These are phyloP conservation scores for Ceratocystis harringtonii DNA, from an alignment of 2,329 filamentous ascomycete genomes.

Conservation along the genomic window DNA sequence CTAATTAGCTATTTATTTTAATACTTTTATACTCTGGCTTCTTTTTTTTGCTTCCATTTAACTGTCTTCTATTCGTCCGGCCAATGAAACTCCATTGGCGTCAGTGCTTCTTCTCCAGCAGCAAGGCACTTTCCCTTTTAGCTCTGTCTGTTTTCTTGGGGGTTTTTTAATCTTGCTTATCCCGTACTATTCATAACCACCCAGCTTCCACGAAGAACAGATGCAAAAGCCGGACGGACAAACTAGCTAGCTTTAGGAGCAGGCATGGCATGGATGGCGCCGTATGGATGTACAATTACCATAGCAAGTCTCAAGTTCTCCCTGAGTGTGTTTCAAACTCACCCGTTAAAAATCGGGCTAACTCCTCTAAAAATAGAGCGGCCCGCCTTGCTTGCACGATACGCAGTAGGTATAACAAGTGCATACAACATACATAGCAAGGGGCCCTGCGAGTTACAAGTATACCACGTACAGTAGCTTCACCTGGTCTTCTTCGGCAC, in stretches of 20 bases:
- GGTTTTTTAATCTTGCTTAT: background rate
- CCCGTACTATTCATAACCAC: too few species aligned
- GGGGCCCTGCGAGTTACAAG: too few species aligned
- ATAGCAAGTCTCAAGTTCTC: background rate
- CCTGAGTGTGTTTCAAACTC: background rate
- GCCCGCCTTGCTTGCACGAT: background rate
- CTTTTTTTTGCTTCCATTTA: background rate
- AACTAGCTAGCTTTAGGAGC: background rate
- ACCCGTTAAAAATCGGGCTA: background rate
- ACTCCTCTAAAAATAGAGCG: background rate
- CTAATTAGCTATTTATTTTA: background rate
- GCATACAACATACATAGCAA: background rate
- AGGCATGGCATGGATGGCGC: background rate
- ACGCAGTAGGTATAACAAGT: background rate
- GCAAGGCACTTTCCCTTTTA: background rate
- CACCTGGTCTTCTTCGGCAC: background rate
- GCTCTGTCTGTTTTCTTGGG: background rate
- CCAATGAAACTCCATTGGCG: background rate
- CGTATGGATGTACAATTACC: background rate
- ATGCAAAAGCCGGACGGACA: too few species aligned
- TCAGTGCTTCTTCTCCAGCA: background rate
- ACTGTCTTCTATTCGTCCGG: background rate
- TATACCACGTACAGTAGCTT: background rate
- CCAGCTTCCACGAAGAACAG: too few species aligned
- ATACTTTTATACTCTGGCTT: background rate